These are phyloP conservation scores for Apiotrichum sp. DNA, from an alignment of 1,284 basidiomycete genomes.

Conservation along the genomic window DNA sequence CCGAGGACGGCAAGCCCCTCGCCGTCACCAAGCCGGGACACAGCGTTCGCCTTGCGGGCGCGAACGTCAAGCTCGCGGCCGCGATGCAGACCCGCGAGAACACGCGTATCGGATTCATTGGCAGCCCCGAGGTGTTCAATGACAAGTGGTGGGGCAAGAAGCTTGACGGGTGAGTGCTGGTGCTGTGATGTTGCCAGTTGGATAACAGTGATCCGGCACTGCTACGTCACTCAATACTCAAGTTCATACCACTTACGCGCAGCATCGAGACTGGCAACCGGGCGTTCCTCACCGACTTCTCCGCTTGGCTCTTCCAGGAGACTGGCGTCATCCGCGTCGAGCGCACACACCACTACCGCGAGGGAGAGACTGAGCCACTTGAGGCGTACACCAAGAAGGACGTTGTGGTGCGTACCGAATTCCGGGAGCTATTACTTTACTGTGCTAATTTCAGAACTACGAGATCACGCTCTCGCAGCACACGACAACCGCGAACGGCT, in stretches of 20 bases:
- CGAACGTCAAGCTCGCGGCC: constrained; percentile 66
- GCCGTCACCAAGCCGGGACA: constrained; percentile 61
- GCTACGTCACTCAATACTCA: neutral
- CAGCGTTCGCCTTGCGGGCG: constrained; percentile 60
- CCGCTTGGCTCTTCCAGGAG: constrained; percentile 89
- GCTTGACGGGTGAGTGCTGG: constrained; percentile 49
- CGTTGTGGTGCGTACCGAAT: constrained; percentile 57
- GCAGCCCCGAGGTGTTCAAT: constrained; percentile 71
- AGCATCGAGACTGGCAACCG: constrained; percentile 63
- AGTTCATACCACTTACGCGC: neutral
- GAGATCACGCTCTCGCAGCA: constrained; percentile 53
- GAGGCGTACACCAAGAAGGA: constrained; percentile 79
- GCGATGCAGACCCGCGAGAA: constrained; percentile 82
- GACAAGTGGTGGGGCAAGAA: constrained; percentile 44
- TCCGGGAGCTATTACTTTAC: too few species aligned
- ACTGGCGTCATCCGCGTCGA: constrained; percentile 73
- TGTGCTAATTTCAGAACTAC: constrained; percentile 56
- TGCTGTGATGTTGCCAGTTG: neutral
- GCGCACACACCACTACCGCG: constrained; percentile 63
- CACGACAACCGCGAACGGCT: constrained; percentile 26
- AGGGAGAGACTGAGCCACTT: constrained; percentile 56
- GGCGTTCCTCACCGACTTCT: constrained; percentile 66
- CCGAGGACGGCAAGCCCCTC: constrained; percentile 53
- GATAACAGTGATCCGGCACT: neutral
- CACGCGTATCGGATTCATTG: constrained; percentile 72